Conservation (phyloP, 208 protist genomes). For the Wallacemonas sp. region DNA sequence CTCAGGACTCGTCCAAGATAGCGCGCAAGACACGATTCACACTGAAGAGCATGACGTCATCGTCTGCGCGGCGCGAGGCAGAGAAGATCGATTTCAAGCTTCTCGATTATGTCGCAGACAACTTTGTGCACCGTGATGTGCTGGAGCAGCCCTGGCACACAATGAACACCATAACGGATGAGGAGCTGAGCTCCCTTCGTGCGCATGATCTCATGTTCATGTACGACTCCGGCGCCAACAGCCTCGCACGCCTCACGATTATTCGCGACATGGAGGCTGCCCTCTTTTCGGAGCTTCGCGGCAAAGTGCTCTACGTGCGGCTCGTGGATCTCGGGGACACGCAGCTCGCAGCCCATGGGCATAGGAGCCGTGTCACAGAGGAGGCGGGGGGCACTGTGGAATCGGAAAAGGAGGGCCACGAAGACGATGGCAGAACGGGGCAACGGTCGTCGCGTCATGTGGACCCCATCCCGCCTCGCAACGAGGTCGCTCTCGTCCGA, state of each 20-base stretch:
- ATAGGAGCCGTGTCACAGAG: too few relatives aligned
- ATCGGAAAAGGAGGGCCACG: background rate
- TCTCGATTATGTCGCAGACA: conserved; percentile 9
- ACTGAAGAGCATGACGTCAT: background rate
- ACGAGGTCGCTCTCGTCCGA: conserved; percentile 8
- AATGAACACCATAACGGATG: conserved; percentile 43
- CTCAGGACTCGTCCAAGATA: conserved; percentile 6
- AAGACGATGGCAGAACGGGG: background rate
- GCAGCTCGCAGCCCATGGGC: too few relatives aligned
- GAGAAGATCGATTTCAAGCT: conserved; percentile 3
- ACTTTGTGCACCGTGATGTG: conserved; percentile 16
- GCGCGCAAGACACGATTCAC: background rate
- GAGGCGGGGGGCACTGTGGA: too few relatives aligned
- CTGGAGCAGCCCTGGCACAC: conserved; percentile 38
- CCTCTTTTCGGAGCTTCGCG: conserved; percentile 25
- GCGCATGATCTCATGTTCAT: conserved; percentile 45
- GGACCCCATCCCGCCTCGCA: background rate
- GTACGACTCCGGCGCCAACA: conserved; percentile 27
- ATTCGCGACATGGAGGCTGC: conserved; percentile 28
- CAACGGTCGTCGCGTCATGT: background rate
- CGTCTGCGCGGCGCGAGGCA: background rate
- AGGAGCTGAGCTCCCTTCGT: conserved; percentile 35
- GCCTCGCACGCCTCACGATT: conserved; percentile 12
- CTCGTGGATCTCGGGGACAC: conserved; percentile 24
- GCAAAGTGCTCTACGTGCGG: conserved; percentile 58